These are phyloP conservation scores for Penstemon davidsonii DNA, from an alignment of 257 asterid genomes.

Conservation along the genomic window DNA sequence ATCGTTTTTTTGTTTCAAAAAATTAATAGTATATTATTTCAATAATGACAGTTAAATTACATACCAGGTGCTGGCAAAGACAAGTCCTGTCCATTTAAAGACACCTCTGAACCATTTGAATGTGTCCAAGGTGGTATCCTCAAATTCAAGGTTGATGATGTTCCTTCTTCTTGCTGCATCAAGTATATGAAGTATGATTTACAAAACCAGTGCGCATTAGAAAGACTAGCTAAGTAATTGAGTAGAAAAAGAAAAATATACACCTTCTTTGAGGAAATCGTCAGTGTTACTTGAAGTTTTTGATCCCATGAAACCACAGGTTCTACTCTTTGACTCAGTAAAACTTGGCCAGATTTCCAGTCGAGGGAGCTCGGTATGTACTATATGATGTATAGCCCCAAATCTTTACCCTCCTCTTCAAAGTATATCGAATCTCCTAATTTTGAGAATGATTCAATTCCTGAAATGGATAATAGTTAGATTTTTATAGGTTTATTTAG, in stretches of 20 bases:
- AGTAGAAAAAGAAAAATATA: slow-evolving; percentile 9
- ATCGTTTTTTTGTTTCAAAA: background rate
- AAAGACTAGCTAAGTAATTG: slow-evolving; percentile 4
- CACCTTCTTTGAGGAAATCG: slow-evolving; percentile 51
- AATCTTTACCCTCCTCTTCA: slow-evolving; percentile 60
- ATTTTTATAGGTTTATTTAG: too few species aligned
- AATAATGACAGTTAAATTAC: slow-evolving; percentile 13
- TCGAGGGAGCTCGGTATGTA: slow-evolving; percentile 69
- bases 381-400: slow-evolving; percentile 67
- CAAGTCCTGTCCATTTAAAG: slow-evolving; percentile 51
- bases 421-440: slow-evolving; percentile 94
- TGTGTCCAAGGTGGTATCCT: slow-evolving; percentile 74
- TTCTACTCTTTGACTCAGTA: slow-evolving; percentile 51
- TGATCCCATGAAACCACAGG: slow-evolving; percentile 73
- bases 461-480: slow-evolving; percentile 37
- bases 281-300: slow-evolving; percentile 50
- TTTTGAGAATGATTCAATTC: slow-evolving; percentile 90
- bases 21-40: background rate
- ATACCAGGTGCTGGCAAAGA: slow-evolving; percentile 61
- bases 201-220: too few species aligned
- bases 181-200: too few species aligned
- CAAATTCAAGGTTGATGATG: slow-evolving; percentile 53
- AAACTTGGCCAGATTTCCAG: slow-evolving; percentile 69
- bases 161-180: slow-evolving; percentile 41
- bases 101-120: slow-evolving; percentile 48